These are phyloP conservation scores for Coelastrella sp. DNA, from an alignment of 139 green algal species.

Conservation along the genomic window DNA sequence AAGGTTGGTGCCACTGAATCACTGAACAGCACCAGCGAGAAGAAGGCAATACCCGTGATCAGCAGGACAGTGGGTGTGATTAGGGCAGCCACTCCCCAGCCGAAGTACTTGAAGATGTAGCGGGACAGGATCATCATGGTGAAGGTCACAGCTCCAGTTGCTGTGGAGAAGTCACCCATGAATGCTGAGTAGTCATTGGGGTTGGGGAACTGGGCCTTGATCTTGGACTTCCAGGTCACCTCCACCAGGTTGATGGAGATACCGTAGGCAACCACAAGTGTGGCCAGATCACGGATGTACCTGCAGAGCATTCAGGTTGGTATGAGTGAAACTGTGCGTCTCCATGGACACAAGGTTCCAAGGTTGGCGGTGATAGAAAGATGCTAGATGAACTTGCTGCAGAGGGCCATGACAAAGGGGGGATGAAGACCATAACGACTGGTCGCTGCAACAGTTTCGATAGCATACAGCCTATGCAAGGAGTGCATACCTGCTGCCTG, in stretches of 20 bases:
- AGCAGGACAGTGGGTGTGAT: constrained; percentile 98
- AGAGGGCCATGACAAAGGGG: no score
- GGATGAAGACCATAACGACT: no score
- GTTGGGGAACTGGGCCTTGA: constrained; percentile 99
- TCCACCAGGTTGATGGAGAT: constrained; percentile 99
- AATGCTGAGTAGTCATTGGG: constrained; percentile 95
- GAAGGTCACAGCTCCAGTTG: constrained; percentile 93
- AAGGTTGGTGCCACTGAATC: constrained; percentile 83
- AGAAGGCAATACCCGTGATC: constrained; percentile 96
- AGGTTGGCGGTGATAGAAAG: no score
- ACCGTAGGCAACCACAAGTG: constrained; percentile 96
- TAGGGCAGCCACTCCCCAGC: constrained; percentile 95
- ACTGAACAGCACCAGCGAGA: constrained; percentile 92
- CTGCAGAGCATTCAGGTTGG: constrained; percentile 7
- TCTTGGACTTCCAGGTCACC: constrained; percentile 99
- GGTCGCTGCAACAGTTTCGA: no score
- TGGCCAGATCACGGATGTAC: constrained; percentile 98
- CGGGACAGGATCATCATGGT: constrained; percentile 96
- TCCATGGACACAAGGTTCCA: no score
- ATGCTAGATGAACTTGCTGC: no score
- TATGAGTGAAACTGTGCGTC: no score
- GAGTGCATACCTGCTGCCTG: constrained; percentile 71
- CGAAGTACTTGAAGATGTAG: constrained; percentile 96
- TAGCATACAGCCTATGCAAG: no score
- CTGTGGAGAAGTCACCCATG: constrained; percentile 93